Evolutionary conservation across 1,139 yeast genomes (phyloP).

Genomic region (Kurtzmaniella quercitrusa): DNA sequence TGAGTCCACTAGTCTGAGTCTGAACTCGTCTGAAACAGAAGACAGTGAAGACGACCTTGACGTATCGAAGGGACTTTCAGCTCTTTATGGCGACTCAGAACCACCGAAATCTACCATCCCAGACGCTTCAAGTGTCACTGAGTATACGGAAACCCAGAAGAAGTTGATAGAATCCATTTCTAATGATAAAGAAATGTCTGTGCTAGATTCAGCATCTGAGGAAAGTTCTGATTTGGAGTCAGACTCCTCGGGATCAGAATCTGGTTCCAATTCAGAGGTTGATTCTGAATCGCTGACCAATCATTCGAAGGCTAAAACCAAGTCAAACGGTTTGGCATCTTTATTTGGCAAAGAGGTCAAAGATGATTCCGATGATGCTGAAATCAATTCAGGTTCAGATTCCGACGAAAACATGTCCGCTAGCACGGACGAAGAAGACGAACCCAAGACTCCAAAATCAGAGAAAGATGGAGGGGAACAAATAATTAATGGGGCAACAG

Average conservation of each 20-base stretch:
- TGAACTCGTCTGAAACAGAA: constrained; percentile 7
- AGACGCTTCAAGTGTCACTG: constrained; percentile 10
- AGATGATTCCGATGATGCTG: constrained; percentile 13
- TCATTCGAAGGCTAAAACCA: constrained; percentile 8
- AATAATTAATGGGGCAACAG: constrained; percentile 45
- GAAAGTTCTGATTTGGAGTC: constrained; percentile 17
- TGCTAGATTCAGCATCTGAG: constrained; percentile 21
- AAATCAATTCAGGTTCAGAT: constrained; percentile 7
- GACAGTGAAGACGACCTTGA: constrained; percentile 18
- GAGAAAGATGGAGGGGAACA: constrained; percentile 20
- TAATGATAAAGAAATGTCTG: constrained; percentile 11
- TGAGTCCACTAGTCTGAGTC: constrained; percentile 12
- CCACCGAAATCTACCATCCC: constrained; percentile 6
- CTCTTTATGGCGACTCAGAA: constrained; percentile 24
- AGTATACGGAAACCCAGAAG: constrained; percentile 34
- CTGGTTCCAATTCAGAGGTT: constrained; percentile 5
- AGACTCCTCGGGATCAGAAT: constrained; percentile 7
- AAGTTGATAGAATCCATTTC: constrained; percentile 22
- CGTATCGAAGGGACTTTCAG: constrained; percentile 25
- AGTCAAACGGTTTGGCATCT: constrained; percentile 17
- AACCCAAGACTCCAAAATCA: constrained; percentile 26
- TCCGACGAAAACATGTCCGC: constrained; percentile 17
- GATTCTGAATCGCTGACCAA: background rate
- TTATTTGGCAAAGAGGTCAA: constrained; percentile 13
- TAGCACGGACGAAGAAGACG: constrained; percentile 23